Base-by-base conservation (phyloP, 2,329 filamentous ascomycete species). In the Fusarium camptoceras region DNA sequence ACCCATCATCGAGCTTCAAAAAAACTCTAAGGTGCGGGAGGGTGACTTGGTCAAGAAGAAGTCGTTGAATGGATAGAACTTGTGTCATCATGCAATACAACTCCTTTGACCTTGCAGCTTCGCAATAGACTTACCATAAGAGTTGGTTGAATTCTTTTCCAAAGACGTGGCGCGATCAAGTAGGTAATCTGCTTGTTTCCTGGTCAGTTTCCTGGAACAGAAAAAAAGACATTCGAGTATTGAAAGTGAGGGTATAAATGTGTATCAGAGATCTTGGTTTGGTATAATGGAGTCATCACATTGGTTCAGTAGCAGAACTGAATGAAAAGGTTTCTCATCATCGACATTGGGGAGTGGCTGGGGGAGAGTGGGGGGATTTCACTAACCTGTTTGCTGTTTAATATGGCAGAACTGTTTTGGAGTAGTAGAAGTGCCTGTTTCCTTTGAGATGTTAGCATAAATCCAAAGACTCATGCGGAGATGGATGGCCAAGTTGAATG, bases 51-150 rank as follows among this genome's bases (percentile, higher is more conserved):
- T 84, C 79, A 82, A 82, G 81, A 86, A 84, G 86, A 85, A 79
- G 84, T 91, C 86, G 88, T 90, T 87, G 89, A 92, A 92, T 92
- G 89, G 89, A 92, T 91, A 90, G 72, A 89, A 89, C 89, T 89
- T 82, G 78, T 78, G 68, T 82, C 79, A 82, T 82, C 79, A 81
- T 77, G 62, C 37, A 57, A 49, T 28, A 63, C 61, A 47, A 44
- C 55, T 57, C 51, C 60, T 41, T 27, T 44, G 47, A 43, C 34
- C 25, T 28, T 43, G 16, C 37, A 41, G 15, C 55, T 42, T 49
- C 54, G 31, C 27, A 4, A 24, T 31, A 27, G 30, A 76, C 73
- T 64, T 73, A 71, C 60, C 37, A 55, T 24, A n/a, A 11, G 4
- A 37, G 6, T 18, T 7, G 16, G 4, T 25, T 31, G 18, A 12